Base-by-base conservation (phyloP, 2,329 filamentous ascomycete species). In the Exutisphaerella laricina region DNA sequence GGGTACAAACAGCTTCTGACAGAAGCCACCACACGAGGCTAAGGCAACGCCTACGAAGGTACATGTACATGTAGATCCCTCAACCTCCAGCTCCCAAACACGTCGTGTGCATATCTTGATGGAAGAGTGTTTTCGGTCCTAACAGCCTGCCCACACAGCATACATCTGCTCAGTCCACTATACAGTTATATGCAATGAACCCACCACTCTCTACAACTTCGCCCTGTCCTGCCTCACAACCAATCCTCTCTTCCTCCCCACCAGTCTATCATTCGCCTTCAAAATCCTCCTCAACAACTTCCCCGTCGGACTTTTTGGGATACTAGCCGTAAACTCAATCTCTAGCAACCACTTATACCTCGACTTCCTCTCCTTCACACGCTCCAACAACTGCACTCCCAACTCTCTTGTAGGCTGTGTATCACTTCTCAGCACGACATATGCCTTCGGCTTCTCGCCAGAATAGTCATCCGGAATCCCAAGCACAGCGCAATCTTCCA, bases 301-400 rank as follows among this genome's bases (percentile, higher is more conserved):
- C 17, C 84, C 83, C 55, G 79, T 84, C 0, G 81, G 73, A 57
- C 77, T 84, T 71, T 87, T 87, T 9, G 84, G 84, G 17, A 88
- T 75, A 35, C 69, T 69, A 34, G 79, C 75, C 13, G 81, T 67
- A 49, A 84, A 84, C 60, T 79, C 76, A 3, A 84, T 66, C 74
- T 42, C 81, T 56, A 73, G 74, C 49, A 85, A 66, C 73, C 77
- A 79, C 66, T 85, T 85, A 62, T 84, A 79, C 17, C 75, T 70
- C 1, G 81, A 78, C 63, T 86, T 84, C 63, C 77, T 80, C 33
- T 77, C 72, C 58, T 77, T 72, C 3, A 87, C 80, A 58, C 79
- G 77, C 52, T 73, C 70, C 41, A 72, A 62, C 30, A 86, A 71
- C 39, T 71, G 70, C 41, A 57, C 59, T 2, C 70, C 70, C 4